These are phyloP conservation scores for Ganoderma resinaceum DNA, from an alignment of 1,284 basidiomycete species.

Conservation along the genomic window DNA sequence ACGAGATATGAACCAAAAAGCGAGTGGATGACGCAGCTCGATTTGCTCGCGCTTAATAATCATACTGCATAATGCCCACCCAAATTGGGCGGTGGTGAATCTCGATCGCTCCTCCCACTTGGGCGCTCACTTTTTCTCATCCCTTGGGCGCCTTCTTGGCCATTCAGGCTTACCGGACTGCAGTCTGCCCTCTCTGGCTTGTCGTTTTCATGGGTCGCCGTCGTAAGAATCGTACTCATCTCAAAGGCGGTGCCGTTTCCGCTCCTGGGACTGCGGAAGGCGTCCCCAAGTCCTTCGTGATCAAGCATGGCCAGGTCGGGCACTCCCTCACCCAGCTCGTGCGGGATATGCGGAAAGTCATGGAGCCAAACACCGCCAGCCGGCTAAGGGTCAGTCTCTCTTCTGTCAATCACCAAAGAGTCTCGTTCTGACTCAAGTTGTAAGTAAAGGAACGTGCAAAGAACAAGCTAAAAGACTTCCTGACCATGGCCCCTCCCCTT, in stretches of 20 bases:
- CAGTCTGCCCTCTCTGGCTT: not conserved
- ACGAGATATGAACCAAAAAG: not conserved
- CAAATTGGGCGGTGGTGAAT: not conserved
- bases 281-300: constrained; percentile 84
- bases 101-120: not conserved
- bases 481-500: constrained; percentile 91
- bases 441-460: constrained; percentile 83
- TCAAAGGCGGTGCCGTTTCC: constrained; percentile 62
- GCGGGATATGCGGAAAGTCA: constrained; percentile 90
- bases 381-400: constrained; percentile 74
- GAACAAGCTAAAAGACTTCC: constrained; percentile 95
- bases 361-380: constrained; percentile 98
- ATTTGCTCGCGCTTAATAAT: not conserved
- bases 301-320: constrained; percentile 95
- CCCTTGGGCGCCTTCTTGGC: not conserved
- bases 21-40: not conserved
- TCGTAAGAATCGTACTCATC: constrained; percentile 89
- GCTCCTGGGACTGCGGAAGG: constrained; percentile 45
- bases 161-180: not conserved
- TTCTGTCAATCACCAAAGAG: not conserved
- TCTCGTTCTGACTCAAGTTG: constrained; percentile 28
- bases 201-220: constrained; percentile 68
- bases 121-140: not conserved
- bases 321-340: constrained; percentile 89
- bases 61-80: too few species aligned